Evolutionary conservation across 2,329 filamentous ascomycete species (phyloP), one percentile per base, ranked within the genome.

Genomic region (Fusarium duplospermum): DNA sequence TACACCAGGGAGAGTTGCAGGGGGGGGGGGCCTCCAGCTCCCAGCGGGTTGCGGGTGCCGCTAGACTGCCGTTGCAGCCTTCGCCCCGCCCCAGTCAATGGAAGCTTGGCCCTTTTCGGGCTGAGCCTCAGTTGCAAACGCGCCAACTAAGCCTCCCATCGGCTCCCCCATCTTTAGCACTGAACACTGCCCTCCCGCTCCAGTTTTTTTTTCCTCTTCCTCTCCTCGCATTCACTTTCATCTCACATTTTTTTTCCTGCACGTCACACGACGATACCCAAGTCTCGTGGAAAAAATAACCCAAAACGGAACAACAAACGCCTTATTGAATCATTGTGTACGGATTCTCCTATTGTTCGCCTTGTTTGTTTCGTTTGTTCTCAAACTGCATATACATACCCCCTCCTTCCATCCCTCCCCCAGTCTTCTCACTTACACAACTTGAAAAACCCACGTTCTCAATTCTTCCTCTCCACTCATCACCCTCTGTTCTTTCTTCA

Each of bases 121-220:
- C 62, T 64, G 62, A 64, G 62, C 62, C 62, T 57, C 62, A 64
- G 47, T 57, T 27, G 50, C 47, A 40, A 36, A 63, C 61, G 61
- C 61, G 47, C 45, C 40, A 24, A 42, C 59, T 45, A 62, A 73
- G 72, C 71, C 72, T 74, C 72, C 35, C 22, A 60, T 38, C 47
- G 47, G 14, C 24, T 52, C 35, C 38, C 27, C 50, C 35, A 33
- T 56, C 33, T 56, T 62, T 62, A 57, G 62, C 62, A 42, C 24
- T 56, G 64, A 50, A 50, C 66, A 67, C 60, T 67, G 69, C 72
- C 72, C 72, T 68, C 45, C 14, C 64, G 66, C 58, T 73, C 72
- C 72, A 75, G 60, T 75, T 75, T 75, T 75, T 75, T 70, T 45
- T 54, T 2, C 27, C 47, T n/a, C 27, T 57, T 61, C 52, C 42